phyloP scores from a whole-genome alignment of 169 alveolate genomes.

The Plasmodium vinckei region DNA sequence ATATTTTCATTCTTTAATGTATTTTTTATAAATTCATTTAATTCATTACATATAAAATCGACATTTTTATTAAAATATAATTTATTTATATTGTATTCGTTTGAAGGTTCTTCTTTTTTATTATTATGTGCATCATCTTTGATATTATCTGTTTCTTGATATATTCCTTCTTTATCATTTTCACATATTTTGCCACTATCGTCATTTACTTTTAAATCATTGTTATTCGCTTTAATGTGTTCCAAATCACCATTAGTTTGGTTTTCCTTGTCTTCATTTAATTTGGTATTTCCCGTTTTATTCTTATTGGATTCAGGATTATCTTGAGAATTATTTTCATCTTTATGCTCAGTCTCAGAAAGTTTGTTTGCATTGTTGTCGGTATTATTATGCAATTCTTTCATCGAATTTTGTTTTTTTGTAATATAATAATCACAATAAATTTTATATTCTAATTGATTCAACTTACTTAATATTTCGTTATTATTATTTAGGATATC shows the following conservation, averaged over 20 bases:
- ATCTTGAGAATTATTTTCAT: no score
- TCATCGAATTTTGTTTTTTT: neutral
- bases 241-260: no score
- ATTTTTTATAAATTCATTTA: conserved; percentile 28
- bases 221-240: no score
- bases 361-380: neutral
- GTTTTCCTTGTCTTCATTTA: no score
- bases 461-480: conserved; percentile 62
- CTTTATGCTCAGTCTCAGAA: no score
- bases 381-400: neutral
- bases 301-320: no score
- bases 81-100: conserved; percentile 8
- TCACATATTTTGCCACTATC: no score
- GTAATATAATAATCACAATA: conserved; percentile 31
- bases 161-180: neutral
- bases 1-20: conserved; percentile 46
- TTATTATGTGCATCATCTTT: conserved; percentile 3
- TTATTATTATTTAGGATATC: conserved; percentile 67
- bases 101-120: neutral
- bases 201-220: no score
- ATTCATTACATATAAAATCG: conserved; percentile 64
- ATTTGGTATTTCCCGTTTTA: no score
- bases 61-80: conserved; percentile 20
- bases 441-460: conserved; percentile 67
- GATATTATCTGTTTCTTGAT: neutral